Evolutionary conservation across 129 eudicot genomes (phyloP).

Genomic region (Saussurea involucrata): DNA sequence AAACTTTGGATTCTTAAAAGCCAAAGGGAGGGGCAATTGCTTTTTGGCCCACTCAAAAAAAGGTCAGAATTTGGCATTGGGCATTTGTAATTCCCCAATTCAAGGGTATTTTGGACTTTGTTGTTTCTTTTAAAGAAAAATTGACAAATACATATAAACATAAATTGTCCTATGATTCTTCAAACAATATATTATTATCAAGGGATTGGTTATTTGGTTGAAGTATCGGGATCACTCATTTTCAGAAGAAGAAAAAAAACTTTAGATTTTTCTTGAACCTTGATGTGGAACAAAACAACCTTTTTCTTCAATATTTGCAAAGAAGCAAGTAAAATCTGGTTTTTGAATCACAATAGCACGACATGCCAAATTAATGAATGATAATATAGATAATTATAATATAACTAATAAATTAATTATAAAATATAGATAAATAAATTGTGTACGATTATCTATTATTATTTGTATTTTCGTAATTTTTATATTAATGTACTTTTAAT

Average conservation of each 20-base stretch:
- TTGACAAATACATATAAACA: background rate
- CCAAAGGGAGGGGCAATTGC: constrained; percentile 19
- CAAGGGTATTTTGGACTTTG: background rate
- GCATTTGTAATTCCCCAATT: constrained; percentile 9
- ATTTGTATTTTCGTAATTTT: too few species aligned
- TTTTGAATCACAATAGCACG: background rate
- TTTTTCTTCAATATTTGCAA: background rate
- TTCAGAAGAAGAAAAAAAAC: too few species aligned
- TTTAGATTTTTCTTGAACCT: background rate
- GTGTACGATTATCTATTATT: too few species aligned
- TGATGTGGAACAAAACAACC: background rate
- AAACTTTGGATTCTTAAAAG: constrained; percentile 22
- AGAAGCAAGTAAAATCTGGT: background rate
- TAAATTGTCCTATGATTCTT: background rate
- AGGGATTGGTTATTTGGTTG: too few species aligned
- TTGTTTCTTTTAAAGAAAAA: background rate
- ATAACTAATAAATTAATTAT: too few species aligned
- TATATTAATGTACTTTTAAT: too few species aligned
- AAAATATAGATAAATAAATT: too few species aligned
- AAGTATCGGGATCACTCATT: too few species aligned
- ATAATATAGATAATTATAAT: too few species aligned
- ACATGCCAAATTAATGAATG: background rate
- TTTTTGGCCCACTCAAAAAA: constrained; percentile 30
- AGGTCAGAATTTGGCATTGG: constrained; percentile 24
- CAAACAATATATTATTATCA: background rate